Base-by-base conservation (phyloP, 257 asterid species). In the Vinca minor region DNA sequence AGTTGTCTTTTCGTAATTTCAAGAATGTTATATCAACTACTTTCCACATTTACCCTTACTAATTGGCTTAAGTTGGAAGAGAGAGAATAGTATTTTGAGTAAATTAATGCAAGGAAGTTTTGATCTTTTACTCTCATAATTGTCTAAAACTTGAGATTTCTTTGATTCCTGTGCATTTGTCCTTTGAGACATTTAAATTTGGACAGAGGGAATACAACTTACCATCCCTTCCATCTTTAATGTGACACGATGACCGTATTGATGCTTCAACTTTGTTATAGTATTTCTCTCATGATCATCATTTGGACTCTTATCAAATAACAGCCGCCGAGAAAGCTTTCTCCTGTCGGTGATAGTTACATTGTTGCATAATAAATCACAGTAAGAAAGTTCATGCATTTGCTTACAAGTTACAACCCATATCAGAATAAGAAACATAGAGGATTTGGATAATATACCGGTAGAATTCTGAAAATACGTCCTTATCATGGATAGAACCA, bases 191-290 rank as follows among this genome's bases (percentile, higher is more conserved):
- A n/a, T n/a, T n/a, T n/a, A n/a, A n/a, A n/a, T n/a, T n/a, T n/a
- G n/a, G n/a, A n/a, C n/a, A n/a, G n/a, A n/a, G n/a, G n/a, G n/a
- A n/a, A n/a, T n/a, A 67, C 32, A 70, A 71, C 96, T 76, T 41
- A 93, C 99, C 99, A 93, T 93, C 64, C 97, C 97, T 84, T 93
- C 99, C 99, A 93, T 93, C 87, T 93, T 87, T 31, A 96, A 93
- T 10, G 99, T 93, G 71, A 93, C 90, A 56, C 86, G 97, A 58
- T 95, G 96, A 50, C 99, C 97, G 62, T 95, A 93, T 77, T 90
- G 99, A 74, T 93, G 99, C 85, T 93, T 93, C 86, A 93, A 65
- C 79, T 89, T 93, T 70, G 99, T 90, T 47, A 93, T 71, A 67
- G 90, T 93, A 74, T 95, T 87, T 76, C 97, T 83, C 76, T 93